Evolutionary conservation across 2,329 filamentous ascomycete genomes (phyloP).

Genomic region (Diplocarpon rosae): DNA sequence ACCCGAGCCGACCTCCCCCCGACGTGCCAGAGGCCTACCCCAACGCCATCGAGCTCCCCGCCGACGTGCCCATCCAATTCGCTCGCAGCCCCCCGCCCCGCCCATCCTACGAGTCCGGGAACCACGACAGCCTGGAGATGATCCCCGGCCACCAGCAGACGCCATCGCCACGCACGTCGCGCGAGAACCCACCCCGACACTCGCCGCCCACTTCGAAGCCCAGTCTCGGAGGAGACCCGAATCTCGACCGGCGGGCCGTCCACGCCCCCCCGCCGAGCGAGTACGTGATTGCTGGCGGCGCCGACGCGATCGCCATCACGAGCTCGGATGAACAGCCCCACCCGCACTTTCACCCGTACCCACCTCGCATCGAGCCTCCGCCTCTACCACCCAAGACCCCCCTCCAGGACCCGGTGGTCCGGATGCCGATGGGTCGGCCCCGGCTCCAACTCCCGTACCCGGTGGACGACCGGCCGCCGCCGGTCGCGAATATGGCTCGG

Average conservation of each 20-base stretch:
- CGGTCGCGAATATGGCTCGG: slow-evolving; percentile 71
- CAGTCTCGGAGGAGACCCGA: slow-evolving; percentile 16
- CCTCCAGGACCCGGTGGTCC: slow-evolving; percentile 39
- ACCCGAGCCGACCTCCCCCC: slow-evolving; percentile 14
- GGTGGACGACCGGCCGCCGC: slow-evolving; percentile 67
- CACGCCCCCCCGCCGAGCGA: slow-evolving; percentile 46
- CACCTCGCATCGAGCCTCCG: slow-evolving; percentile 42
- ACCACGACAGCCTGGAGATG: slow-evolving; percentile 23
- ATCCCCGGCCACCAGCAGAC: slow-evolving; percentile 14
- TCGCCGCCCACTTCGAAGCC: slow-evolving; percentile 29
- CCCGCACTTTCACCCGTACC: slow-evolving; percentile 15
- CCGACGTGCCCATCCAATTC: slow-evolving; percentile 30
- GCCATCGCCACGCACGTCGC: slow-evolving; percentile 27
- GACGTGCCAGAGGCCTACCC: slow-evolving; percentile 30
- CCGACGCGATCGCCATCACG: slow-evolving; percentile 59
- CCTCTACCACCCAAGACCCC: slow-evolving; percentile 71
- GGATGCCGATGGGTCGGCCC: slow-evolving; percentile 21
- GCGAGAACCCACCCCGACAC: slow-evolving; percentile 25
- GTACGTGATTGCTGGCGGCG: slow-evolving; percentile 45
- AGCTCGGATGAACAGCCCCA: slow-evolving; percentile 47
- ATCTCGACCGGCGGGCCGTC: slow-evolving; percentile 40
- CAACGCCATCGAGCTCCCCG: slow-evolving; percentile 44
- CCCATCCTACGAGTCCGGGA: slow-evolving; percentile 27
- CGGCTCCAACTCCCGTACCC: slow-evolving; percentile 53
- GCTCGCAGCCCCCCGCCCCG: slow-evolving; percentile 19